These are phyloP conservation scores for Lachnum nothofagi DNA, from an alignment of 2,329 filamentous ascomycete species.

Conservation along the genomic window DNA sequence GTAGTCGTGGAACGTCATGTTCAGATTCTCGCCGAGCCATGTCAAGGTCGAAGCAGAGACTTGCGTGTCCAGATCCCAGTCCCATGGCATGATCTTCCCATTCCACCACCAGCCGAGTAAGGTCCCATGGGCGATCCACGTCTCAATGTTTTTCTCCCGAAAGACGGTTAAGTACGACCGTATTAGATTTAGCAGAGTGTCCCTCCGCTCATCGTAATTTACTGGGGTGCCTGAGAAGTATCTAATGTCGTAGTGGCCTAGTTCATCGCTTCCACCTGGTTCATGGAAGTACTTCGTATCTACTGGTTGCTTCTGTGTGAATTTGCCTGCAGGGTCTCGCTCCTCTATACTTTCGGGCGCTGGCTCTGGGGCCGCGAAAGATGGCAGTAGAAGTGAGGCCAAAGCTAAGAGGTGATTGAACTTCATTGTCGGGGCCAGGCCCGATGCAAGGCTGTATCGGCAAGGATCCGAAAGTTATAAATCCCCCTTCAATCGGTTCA, in stretches of 20 bases:
- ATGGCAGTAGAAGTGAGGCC: slow-evolving; percentile 14
- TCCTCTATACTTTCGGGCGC: neutral
- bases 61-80: slow-evolving; percentile 80
- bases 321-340: neutral
- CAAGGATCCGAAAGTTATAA: neutral
- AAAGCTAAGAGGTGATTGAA: slow-evolving; percentile 11
- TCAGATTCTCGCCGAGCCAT: slow-evolving; percentile 60
- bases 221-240: slow-evolving; percentile 60
- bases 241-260: slow-evolving; percentile 69
- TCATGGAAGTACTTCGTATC: slow-evolving; percentile 41
- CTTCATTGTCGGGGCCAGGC: slow-evolving; percentile 12
- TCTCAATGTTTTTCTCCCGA: slow-evolving; percentile 61
- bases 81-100: slow-evolving; percentile 71
- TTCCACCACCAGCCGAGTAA: slow-evolving; percentile 90
- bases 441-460: neutral
- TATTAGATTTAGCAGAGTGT: slow-evolving; percentile 63
- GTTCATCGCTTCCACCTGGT: slow-evolving; percentile 52
- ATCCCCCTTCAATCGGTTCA: neutral
- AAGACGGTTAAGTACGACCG: slow-evolving; percentile 69
- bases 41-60: slow-evolving; percentile 62
- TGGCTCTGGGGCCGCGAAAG: neutral
- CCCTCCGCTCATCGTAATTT: slow-evolving; percentile 60
- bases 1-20: slow-evolving; percentile 52
- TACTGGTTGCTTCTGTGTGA: neutral
- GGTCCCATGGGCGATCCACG: slow-evolving; percentile 83